Conservation (phyloP, 2,329 filamentous ascomycete genomes). For the Colletotrichum limetticola region DNA sequence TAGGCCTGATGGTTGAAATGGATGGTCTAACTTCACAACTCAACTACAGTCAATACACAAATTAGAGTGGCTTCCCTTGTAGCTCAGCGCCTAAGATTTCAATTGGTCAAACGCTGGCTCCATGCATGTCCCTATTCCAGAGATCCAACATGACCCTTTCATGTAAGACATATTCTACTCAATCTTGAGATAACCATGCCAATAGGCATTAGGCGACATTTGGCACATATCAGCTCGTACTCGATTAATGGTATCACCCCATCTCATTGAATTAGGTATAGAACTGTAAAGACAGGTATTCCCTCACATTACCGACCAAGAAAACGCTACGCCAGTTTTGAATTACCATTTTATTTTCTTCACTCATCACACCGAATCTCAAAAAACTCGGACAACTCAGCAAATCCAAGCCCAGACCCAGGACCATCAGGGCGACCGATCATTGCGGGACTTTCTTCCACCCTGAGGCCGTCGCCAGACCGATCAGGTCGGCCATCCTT, state of each 20-base stretch:
- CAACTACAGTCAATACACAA: too few species aligned
- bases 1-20: too few species aligned
- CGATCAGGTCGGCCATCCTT: neutral
- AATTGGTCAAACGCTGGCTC: neutral
- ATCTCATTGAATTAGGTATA: neutral
- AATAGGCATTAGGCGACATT: too few species aligned
- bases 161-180: too few species aligned
- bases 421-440: neutral
- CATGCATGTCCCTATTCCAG: neutral
- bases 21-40: too few species aligned
- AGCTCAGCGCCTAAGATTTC: too few species aligned
- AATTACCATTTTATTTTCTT: neutral
- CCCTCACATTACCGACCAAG: neutral
- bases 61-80: too few species aligned
- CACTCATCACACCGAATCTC: slow-evolving; percentile 24
- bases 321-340: neutral
- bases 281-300: neutral
- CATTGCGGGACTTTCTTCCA: slow-evolving; percentile 5
- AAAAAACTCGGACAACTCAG: slow-evolving; percentile 12
- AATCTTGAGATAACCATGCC: too few species aligned
- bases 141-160: too few species aligned
- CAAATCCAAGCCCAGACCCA: neutral
- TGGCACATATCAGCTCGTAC: neutral
- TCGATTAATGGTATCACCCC: neutral
- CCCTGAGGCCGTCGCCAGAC: neutral